A percentile compares a stretch with the other conserved stretches of the same genome.
Conservation (phyloP, 2,329 filamentous ascomycete species). For the Penicillium decumbens region DNA sequence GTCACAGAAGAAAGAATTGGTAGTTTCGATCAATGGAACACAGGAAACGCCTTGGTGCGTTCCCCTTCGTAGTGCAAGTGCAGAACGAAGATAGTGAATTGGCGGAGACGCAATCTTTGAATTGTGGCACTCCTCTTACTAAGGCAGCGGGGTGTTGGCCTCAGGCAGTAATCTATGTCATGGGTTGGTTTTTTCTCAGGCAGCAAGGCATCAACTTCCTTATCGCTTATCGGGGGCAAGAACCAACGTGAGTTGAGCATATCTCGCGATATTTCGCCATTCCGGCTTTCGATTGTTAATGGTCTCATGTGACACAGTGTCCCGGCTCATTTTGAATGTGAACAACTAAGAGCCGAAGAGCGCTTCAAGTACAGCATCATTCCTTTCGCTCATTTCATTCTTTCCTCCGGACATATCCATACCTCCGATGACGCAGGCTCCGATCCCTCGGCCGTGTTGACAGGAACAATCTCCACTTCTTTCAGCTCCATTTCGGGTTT, state of each 20-base stretch:
- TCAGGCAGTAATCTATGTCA: conserved; percentile 26
- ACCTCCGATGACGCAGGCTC: conserved; percentile 11
- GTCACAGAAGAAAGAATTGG: conserved; percentile 5
- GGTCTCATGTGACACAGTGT: background rate
- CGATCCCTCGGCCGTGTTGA: background rate
- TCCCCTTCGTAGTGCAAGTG: conserved; percentile 8
- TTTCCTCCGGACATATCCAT: background rate
- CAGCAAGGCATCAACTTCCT: conserved; percentile 17
- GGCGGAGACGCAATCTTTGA: conserved; percentile 26
- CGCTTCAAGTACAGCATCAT: background rate
- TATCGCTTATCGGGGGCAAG: conserved; percentile 20
- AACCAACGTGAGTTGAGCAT: background rate
- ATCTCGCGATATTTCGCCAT: conserved; percentile 3
- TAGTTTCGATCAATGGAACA: conserved; percentile 1
- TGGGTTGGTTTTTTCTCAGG: conserved; percentile 4
- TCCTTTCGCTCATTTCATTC: background rate
- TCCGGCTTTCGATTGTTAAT: conserved; percentile 5
- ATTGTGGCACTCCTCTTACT: conserved; percentile 33
- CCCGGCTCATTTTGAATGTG: background rate
- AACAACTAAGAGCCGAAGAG: background rate
- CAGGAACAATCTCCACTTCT: background rate
- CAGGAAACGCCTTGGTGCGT: conserved; percentile 1
- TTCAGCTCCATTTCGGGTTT: background rate
- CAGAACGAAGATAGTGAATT: conserved; percentile 13
- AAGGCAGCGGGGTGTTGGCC: conserved; percentile 23